Percentiles rank a stretch among this genome's conserved stretches.
These are phyloP conservation scores for Astrocystis sublimbata DNA, from an alignment of 495 filamentous ascomycete species.

Conservation along the genomic window DNA sequence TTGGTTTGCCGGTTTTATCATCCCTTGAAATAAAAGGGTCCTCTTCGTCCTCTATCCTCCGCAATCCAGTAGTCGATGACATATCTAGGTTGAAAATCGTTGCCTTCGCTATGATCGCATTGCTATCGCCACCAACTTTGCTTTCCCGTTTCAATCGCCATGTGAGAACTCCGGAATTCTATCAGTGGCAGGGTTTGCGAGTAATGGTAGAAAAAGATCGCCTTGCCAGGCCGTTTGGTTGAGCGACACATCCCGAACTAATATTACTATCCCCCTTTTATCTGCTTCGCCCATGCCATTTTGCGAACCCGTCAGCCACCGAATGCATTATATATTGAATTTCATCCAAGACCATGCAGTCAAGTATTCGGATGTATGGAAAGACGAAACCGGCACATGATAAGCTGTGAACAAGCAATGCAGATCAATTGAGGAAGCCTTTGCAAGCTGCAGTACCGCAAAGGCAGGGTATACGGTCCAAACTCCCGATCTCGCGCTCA, in stretches of 20 bases:
- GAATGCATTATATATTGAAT: conserved; percentile 18
- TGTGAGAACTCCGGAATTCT: background rate
- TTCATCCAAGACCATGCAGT: conserved; percentile 9
- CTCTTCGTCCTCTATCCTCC: background rate
- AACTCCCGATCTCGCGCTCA: conserved; percentile 90
- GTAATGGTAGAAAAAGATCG: background rate
- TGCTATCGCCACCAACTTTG: background rate
- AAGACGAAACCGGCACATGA: background rate
- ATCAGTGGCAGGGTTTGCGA: background rate
- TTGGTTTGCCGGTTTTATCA: too few species aligned
- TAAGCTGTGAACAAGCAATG: background rate
- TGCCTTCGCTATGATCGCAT: conserved; percentile 1
- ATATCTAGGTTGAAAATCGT: background rate
- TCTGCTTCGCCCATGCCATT: conserved; percentile 1
- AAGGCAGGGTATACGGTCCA: conserved; percentile 94
- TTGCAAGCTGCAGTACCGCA: conserved; percentile 96
- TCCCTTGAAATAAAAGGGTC: conserved; percentile 4
- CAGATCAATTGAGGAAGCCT: conserved; percentile 89
- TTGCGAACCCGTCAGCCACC: background rate
- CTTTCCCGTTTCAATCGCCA: background rate
- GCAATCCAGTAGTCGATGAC: background rate
- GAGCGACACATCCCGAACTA: conserved; percentile 11
- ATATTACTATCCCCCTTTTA: conserved; percentile 14
- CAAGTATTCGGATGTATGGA: background rate
- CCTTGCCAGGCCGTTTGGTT: background rate